These are phyloP conservation scores for Pythium pectinolyticum DNA, from an alignment of 352 stramenopile genomes.

Conservation along the genomic window DNA sequence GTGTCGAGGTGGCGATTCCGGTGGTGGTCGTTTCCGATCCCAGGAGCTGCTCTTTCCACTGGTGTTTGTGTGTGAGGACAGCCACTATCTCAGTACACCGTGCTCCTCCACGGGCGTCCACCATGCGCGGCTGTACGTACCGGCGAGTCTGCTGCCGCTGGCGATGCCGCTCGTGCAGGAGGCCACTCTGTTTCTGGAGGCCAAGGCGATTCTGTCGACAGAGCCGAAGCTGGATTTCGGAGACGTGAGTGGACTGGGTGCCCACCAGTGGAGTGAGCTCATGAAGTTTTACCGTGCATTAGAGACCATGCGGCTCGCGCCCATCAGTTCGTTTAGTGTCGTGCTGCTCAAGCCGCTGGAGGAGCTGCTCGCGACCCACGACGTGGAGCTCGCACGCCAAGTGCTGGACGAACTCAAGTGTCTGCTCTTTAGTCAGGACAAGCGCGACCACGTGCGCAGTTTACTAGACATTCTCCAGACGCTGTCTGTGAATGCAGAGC, in stretches of 20 bases:
- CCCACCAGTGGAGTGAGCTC: constrained; percentile 52
- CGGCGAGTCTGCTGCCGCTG: constrained; percentile 52
- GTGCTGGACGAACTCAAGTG: constrained; percentile 56
- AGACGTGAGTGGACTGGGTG: constrained; percentile 41
- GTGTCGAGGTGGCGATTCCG: no score
- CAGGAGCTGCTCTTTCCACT: constrained; percentile 52
- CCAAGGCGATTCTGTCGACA: constrained; percentile 42
- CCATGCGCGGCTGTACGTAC: constrained; percentile 33
- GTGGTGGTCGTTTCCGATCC: constrained; percentile 1
- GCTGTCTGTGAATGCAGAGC: constrained; percentile 16
- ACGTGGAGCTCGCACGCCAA: constrained; percentile 35
- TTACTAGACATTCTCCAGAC: constrained; percentile 45
- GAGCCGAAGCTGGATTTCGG: constrained; percentile 31
- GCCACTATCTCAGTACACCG: constrained; percentile 23
- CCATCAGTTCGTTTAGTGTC: constrained; percentile 50
- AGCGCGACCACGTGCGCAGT: constrained; percentile 58
- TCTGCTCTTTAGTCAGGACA: constrained; percentile 61
- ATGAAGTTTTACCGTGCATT: constrained; percentile 59
- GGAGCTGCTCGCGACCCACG: constrained; percentile 40
- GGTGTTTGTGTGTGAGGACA: constrained; percentile 64
- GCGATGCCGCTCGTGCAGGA: constrained; percentile 65
- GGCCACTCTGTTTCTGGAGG: constrained; percentile 60
- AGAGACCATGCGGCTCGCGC: constrained; percentile 51
- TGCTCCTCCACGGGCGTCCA: constrained; percentile 23
- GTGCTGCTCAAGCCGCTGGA: constrained; percentile 56